A percentile compares a stretch with the other conserved stretches of the same genome.
These are phyloP conservation scores for Botrytis hyacinthi DNA, from an alignment of 2,329 filamentous ascomycete genomes.

Conservation along the genomic window DNA sequence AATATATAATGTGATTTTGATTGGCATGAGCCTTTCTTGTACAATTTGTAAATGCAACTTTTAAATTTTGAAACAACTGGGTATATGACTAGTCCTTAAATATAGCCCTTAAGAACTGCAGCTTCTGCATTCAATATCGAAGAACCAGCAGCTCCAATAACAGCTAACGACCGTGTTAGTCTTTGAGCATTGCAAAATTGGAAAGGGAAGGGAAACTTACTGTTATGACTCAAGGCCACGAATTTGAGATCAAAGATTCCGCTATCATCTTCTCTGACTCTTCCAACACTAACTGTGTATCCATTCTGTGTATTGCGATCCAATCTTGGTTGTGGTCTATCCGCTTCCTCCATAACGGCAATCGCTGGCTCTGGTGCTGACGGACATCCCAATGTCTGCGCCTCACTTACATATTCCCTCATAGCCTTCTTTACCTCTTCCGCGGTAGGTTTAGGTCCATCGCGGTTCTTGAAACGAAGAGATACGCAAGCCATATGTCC, in stretches of 20 bases:
- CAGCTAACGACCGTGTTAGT: slow-evolving; percentile 50
- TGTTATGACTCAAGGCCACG: slow-evolving; percentile 86
- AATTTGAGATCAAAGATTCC: slow-evolving; percentile 95
- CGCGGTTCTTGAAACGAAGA: slow-evolving; percentile 70
- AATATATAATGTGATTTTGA: background rate
- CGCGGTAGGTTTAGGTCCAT: slow-evolving; percentile 63
- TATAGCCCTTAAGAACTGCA: slow-evolving; percentile 82
- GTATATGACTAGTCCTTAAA: slow-evolving; percentile 8
- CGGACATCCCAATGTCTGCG: slow-evolving; percentile 78
- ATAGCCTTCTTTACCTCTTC: slow-evolving; percentile 77
- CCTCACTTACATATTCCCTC: slow-evolving; percentile 78
- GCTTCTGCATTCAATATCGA: slow-evolving; percentile 94
- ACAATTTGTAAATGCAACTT: background rate
- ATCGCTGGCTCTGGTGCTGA: slow-evolving; percentile 82
- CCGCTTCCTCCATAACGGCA: slow-evolving; percentile 82
- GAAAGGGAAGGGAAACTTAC: slow-evolving; percentile 25
- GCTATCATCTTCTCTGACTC: slow-evolving; percentile 75
- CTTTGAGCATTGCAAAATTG: background rate
- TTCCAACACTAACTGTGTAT: slow-evolving; percentile 87
- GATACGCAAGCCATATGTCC: slow-evolving; percentile 96
- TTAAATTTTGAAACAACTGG: background rate
- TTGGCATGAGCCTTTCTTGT: background rate
- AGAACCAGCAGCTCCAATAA: slow-evolving; percentile 94
- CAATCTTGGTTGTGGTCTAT: slow-evolving; percentile 86
- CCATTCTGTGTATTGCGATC: slow-evolving; percentile 83